Percentiles rank a stretch among this genome's conserved stretches.
phyloP scores from a whole-genome alignment of 306 rosid genomes.

The Castanea sativa region DNA sequence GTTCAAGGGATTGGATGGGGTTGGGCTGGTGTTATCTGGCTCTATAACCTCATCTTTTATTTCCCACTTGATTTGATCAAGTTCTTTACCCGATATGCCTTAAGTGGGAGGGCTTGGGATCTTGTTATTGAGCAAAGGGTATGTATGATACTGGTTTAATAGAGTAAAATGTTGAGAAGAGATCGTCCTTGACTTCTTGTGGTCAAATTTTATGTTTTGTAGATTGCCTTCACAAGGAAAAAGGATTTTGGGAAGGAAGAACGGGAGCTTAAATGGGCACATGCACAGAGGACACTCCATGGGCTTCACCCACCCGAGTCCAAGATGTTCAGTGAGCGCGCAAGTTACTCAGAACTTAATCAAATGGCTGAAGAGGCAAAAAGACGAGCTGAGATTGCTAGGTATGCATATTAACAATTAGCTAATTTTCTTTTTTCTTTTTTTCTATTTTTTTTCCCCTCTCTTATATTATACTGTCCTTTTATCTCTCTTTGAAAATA shows the following conservation, averaged over 20 bases:
- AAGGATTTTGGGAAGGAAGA: conserved; percentile 79
- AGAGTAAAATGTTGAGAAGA: background rate
- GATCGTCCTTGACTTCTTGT: background rate
- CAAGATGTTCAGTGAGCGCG: conserved; percentile 55
- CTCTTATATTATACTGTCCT: background rate
- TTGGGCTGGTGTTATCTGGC: conserved; percentile 91
- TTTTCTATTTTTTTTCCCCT: too few relatives aligned
- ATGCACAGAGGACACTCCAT: conserved; percentile 79
- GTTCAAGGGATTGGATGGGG: conserved; percentile 89
- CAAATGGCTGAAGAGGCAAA: conserved; percentile 88
- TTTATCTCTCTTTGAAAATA: too few relatives aligned
- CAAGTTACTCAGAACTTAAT: conserved; percentile 53
- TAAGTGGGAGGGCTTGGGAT: conserved; percentile 89
- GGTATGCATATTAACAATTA: conserved; percentile 28
- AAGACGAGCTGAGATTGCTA: conserved; percentile 81
- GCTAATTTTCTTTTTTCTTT: background rate
- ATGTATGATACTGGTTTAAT: conserved; percentile 8
- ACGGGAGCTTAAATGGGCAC: conserved; percentile 84
- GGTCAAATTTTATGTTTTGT: conserved; percentile 20
- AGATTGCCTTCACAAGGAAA: conserved; percentile 82
- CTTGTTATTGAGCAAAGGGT: conserved; percentile 81
- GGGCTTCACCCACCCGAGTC: conserved; percentile 80
- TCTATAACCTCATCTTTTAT: conserved; percentile 70
- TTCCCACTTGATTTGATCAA: conserved; percentile 77
- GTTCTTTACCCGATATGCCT: conserved; percentile 62